phyloP scores from a whole-genome alignment of 257 asterid species.

The Solanum peruvianum region DNA sequence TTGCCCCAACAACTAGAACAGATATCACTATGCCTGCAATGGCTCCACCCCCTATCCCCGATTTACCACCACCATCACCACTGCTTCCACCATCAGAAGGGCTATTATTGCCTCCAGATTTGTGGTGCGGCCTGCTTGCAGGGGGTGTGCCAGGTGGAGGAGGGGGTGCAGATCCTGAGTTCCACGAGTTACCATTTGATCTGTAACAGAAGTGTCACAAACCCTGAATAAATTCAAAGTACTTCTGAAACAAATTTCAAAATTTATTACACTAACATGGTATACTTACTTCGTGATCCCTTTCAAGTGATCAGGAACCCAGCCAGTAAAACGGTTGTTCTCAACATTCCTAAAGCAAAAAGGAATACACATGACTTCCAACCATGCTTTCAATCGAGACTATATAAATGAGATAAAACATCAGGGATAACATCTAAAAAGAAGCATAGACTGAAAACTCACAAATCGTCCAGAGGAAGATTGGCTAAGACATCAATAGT shows the following conservation, averaged over 20 bases:
- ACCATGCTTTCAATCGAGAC: neutral
- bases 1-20: conserved; percentile 47
- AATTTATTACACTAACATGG: neutral
- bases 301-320: conserved; percentile 68
- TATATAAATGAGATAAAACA: neutral
- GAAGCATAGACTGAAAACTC: conserved; percentile 16
- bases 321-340: conserved; percentile 80
- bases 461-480: conserved; percentile 81
- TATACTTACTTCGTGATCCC: conserved; percentile 56
- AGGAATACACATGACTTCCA: neutral
- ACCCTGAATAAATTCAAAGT: neutral
- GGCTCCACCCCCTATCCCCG: conserved; percentile 55
- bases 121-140: conserved; percentile 42
- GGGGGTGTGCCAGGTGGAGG: conserved; percentile 98
- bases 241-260: neutral
- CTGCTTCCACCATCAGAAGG: conserved; percentile 27
- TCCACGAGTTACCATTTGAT: conserved; percentile 60
- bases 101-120: conserved; percentile 32
- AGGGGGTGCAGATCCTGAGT: conserved; percentile 84
- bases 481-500: conserved; percentile 72
- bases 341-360: conserved; percentile 52
- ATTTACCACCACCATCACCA: conserved; percentile 25
- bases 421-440: neutral
- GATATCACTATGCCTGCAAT: conserved; percentile 59
- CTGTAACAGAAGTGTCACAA: conserved; percentile 24